Conservation (phyloP, 345 rosid genomes). For the Populus tremula region DNA sequence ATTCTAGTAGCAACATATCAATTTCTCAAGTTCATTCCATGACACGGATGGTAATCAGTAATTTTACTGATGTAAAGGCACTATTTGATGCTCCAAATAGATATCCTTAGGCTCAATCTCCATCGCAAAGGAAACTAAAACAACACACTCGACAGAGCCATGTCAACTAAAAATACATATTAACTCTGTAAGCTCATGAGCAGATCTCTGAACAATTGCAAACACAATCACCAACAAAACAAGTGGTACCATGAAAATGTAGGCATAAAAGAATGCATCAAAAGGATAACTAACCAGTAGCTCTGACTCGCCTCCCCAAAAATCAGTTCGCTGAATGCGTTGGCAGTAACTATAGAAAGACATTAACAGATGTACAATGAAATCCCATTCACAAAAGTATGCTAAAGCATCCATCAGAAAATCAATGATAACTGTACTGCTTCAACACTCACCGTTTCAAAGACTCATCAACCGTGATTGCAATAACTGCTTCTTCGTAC, state of each 20-base stretch:
- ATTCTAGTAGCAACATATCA: too few species aligned
- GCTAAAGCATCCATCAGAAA: conserved; percentile 5
- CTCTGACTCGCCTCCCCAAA: conserved; percentile 98
- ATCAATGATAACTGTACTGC: background rate
- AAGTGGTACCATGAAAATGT: background rate
- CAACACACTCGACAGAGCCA: background rate
- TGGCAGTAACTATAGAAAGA: conserved; percentile 61
- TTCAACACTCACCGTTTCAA: conserved; percentile 53
- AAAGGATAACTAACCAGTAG: conserved; percentile 56
- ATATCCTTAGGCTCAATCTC: background rate
- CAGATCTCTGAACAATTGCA: background rate
- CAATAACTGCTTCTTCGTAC: conserved; percentile 71
- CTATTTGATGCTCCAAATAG: too few species aligned
- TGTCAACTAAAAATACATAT: too few species aligned
- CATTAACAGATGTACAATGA: background rate
- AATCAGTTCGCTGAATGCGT: conserved; percentile 62
- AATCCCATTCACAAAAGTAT: background rate
- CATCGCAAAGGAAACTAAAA: background rate
- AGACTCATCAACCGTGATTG: conserved; percentile 80
- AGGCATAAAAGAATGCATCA: conserved; percentile 2
- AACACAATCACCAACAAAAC: background rate
- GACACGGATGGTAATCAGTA: too few species aligned
- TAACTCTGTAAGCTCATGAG: too few species aligned
- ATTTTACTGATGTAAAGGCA: too few species aligned
- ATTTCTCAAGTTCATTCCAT: too few species aligned